Evolutionary conservation across 1,139 yeast genomes (phyloP), one percentile per base, ranked within the genome.

Genomic region (Hansenula lynferdii): DNA sequence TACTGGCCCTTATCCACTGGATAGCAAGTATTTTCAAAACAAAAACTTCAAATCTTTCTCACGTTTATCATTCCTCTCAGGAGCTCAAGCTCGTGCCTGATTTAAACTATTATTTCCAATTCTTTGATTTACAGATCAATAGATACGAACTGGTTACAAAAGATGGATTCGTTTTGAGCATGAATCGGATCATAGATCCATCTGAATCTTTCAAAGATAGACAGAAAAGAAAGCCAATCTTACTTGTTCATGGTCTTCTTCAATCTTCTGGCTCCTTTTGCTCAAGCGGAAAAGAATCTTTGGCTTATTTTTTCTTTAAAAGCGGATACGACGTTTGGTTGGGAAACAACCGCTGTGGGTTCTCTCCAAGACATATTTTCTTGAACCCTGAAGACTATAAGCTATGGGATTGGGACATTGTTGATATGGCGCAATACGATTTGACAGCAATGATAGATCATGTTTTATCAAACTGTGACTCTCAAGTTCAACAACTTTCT

Each of bases 241-340:
- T 92, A 22, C 62, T 86, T 47, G 69, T 90, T 20, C 98, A 92
- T 53, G 98, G 98, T 0, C 68, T 92, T 16, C 64, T 92, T 47
- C 95, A 89, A 53, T 82, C 95, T 22, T 79, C 94, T 0, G 97
- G 92, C 0, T 84, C 96, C 0, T 92, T 72, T 58, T 70, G 92
- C 25, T 80, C 95, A 0, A 67, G 85, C 16, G 97, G 97, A 0
- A 67, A 69, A 40, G 76, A 85, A 42, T 84, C 95, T 7, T 57
- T 92, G 38, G 94, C 94, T 0, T 80, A 77, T 48, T 72, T 67
- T 49, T 65, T 90, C 22, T 61, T 69, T 31, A 65, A 71, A 19
- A 59, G 65, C 24, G 96, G 96, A 0, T 87, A 72, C 56, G 97
- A 92, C 51, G 92, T 92, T 2, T 92, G 97, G 97, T 61, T 92